A percentile compares a stretch with the other conserved stretches of the same genome.
These are phyloP conservation scores for Gryganskiella cystojenkinii DNA, from an alignment of 192 early-diverging fungal species.

Conservation along the genomic window DNA sequence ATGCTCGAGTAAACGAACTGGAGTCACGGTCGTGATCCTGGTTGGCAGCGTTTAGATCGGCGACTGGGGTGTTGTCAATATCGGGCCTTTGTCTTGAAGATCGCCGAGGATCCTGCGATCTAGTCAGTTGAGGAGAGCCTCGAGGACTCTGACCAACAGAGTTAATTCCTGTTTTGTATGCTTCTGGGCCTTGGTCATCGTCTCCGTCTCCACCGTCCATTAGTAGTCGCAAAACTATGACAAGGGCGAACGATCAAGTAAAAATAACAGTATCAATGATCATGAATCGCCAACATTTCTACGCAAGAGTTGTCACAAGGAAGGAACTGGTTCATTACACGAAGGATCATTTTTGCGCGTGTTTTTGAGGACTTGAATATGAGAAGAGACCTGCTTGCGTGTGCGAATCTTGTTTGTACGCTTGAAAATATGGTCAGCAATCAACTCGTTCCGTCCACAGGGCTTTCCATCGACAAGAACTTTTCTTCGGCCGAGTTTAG, in stretches of 20 bases:
- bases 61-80: too few species aligned
- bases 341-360: constrained; percentile 68
- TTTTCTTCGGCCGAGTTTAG: constrained; percentile 64
- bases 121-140: neutral
- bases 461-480: constrained; percentile 65
- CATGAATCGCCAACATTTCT: neutral
- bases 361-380: constrained; percentile 83
- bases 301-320: neutral
- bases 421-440: constrained; percentile 78
- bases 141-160: constrained; percentile 20
- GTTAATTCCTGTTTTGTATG: neutral
- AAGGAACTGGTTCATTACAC: constrained; percentile 45
- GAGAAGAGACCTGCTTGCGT: constrained; percentile 84
- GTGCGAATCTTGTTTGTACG: constrained; percentile 72
- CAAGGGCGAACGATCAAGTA: too few species aligned
- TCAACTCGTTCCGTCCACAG: constrained; percentile 77
- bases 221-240: constrained; percentile 61
- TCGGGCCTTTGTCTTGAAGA: too few species aligned
- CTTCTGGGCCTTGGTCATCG: constrained; percentile 27
- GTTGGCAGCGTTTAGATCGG: too few species aligned
- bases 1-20: too few species aligned
- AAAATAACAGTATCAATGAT: neutral
- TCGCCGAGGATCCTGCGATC: too few species aligned
- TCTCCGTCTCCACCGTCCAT: constrained; percentile 59
- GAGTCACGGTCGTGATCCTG: too few species aligned